Evolutionary conservation across 306 rosid genomes (phyloP).

Genomic region (Lupinus albus): DNA sequence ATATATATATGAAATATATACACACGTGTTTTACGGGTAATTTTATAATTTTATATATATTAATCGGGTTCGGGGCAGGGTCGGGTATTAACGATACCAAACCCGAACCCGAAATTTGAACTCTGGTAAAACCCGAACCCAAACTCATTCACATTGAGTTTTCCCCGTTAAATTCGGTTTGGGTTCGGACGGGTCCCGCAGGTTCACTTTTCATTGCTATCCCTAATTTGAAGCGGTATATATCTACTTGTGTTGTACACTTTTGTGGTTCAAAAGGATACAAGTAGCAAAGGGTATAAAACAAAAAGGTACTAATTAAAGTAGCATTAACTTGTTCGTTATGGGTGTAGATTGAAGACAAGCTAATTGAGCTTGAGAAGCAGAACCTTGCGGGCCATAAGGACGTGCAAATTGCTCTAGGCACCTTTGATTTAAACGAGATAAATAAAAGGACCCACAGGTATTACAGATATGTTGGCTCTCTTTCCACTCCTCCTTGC

Average conservation of each 20-base stretch:
- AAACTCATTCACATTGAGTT: too few relatives aligned
- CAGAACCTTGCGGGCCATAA: conserved; percentile 36
- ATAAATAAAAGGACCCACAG: conserved; percentile 47
- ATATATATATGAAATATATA: too few relatives aligned
- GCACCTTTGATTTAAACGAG: conserved; percentile 44
- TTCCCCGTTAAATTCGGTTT: too few relatives aligned
- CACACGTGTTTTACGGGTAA: too few relatives aligned
- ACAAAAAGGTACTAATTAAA: too few relatives aligned
- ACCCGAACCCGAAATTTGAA: too few relatives aligned
- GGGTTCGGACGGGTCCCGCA: too few relatives aligned
- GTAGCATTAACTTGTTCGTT: neutral
- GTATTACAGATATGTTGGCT: conserved; percentile 74
- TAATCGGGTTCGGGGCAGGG: too few relatives aligned
- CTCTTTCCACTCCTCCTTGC: conserved; percentile 92
- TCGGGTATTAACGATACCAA: too few relatives aligned
- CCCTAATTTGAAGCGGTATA: neutral
- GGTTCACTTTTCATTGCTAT: too few relatives aligned
- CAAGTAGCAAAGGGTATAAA: neutral
- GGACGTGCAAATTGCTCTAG: conserved; percentile 53
- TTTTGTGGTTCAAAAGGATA: neutral
- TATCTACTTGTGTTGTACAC: neutral
- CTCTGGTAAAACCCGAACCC: too few relatives aligned
- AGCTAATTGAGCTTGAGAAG: conserved; percentile 50
- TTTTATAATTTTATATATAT: too few relatives aligned
- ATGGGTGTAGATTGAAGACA: conserved; percentile 51